Base-by-base conservation (phyloP, 164 flowering plant species). In the Liriodendron chinense region DNA sequence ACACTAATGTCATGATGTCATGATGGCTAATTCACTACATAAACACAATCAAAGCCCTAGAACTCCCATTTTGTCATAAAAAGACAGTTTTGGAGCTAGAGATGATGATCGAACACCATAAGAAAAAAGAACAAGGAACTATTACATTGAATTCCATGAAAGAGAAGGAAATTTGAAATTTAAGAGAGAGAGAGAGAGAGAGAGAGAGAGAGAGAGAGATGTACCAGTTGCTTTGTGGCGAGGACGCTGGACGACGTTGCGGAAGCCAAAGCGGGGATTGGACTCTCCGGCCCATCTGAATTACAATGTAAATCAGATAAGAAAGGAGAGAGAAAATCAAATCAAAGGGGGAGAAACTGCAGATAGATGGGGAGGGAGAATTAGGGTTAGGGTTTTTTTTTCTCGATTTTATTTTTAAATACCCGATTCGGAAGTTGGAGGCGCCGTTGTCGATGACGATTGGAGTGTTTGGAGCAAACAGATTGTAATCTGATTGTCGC, bases 241-340 rank as follows among this genome's bases (percentile, higher is more conserved):
- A 34, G 85, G 85, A 47, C 83, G 74, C 69, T 78, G 83, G 47
- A 80, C 79, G 14, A 80, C 81, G 26, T 83, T 83, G 47, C 83
- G 80, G 67, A 83, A 83, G 25, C 77, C 68, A 23, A 80, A 12
- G 3, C 85, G 83, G 3, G 85, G 85, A 70, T 83, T 74, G 2
- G 81, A 73, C 72, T 83, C 85, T 23, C 85, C 83, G 0, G 85
- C 85, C 85, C 85, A 83, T 64, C 85, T 83, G 72, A 7, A 49
- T 47, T 7, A 26, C 50, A 62, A 28, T 23, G 56, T 0, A 1
- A 26, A 59, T 0, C 12, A 25, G 25, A 28, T 4, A 1, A 66
- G 21, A 18, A 20, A 22, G 22, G 23, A 43, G 20, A 22, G 68
- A 72, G 69, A 53, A 23, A 66, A n/a, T 23, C 16, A 21, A 20